Conservation (phyloP, 1,139 yeast species). For the Wickerhamiella infanticola region DNA sequence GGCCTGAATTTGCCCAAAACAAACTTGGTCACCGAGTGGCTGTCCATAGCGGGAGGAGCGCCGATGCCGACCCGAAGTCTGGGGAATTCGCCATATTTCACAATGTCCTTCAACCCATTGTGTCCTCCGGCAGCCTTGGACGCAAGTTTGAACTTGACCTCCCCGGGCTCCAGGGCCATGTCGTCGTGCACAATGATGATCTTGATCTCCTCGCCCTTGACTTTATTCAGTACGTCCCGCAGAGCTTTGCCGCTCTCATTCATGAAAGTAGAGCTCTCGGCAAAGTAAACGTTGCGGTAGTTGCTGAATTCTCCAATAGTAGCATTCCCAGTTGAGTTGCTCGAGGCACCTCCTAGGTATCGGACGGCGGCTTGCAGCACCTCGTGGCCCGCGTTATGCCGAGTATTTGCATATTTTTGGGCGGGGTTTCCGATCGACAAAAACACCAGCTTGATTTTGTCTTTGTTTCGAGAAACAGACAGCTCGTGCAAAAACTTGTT, state of each 20-base stretch:
- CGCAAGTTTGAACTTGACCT: slow-evolving; percentile 36
- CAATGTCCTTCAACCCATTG: slow-evolving; percentile 54
- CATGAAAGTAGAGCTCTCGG: slow-evolving; percentile 47
- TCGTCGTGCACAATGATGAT: slow-evolving; percentile 65
- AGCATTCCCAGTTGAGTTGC: neutral
- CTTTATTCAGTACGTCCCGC: slow-evolving; percentile 27
- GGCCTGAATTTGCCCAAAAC: slow-evolving; percentile 38
- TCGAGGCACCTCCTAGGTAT: slow-evolving; percentile 1
- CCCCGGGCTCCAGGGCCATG: slow-evolving; percentile 47
- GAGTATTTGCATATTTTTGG: slow-evolving; percentile 39
- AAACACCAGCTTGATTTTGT: slow-evolving; percentile 8
- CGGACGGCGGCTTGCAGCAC: slow-evolving; percentile 20
- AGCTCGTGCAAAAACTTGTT: slow-evolving; percentile 12
- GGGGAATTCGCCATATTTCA: slow-evolving; percentile 29
- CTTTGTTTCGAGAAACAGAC: slow-evolving; percentile 2
- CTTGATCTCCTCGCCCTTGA: slow-evolving; percentile 17
- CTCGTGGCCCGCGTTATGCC: slow-evolving; percentile 68
- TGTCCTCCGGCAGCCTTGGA: slow-evolving; percentile 49
- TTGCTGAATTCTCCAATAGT: slow-evolving; percentile 23
- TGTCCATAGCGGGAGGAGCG: slow-evolving; percentile 34
- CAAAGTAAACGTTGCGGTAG: slow-evolving; percentile 25
- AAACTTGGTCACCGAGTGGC: slow-evolving; percentile 38
- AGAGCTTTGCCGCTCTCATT: slow-evolving; percentile 43
- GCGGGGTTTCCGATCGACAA: slow-evolving; percentile 70
- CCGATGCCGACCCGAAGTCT: slow-evolving; percentile 64